Evolutionary conservation across 805 yeast genomes (phyloP), one percentile per base, ranked within the genome.

Genomic region (Cyberlindnera samutprakarnensis): DNA sequence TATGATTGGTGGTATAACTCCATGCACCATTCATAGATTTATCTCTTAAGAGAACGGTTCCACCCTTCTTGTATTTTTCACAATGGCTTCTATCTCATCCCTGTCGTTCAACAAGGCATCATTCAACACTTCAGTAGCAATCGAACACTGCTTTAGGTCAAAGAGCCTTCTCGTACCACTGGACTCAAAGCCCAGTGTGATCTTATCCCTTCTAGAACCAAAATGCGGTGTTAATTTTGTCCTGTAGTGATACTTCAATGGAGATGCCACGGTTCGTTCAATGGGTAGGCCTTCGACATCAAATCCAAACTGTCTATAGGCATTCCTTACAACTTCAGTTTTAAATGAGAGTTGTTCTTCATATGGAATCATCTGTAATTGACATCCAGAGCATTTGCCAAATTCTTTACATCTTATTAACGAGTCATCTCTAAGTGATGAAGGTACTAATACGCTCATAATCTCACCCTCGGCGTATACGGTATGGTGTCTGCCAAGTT

Each of bases 151-250:
- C 49, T 88, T 96, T 40, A 90, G 83, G 54, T 92, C 95, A 42
- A 90, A 57, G 23, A 86, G 58, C 25, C 31, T 33, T 1, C 48
- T 43, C 11, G 18, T 21, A n/a, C n/a, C n/a, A 0, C 75, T 77
- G 6, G 84, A 74, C 6, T 85, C 87, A 54, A 83, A 83, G 1
- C 95, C 95, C 29, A 85, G 60, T 20, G 72, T 66, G 10, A 88
- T 85, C 21, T 59, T 48, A 27, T 49, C 43, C 24, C 45, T 49
- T 72, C 70, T 24, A 83, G 92, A 30, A 78, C 80, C 84, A 59
- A 88, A 92, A 58, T 90, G 98, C 1, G 98, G 98, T 1, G 98
- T 92, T 23, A 90, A 67, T 50, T 90, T 90, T 0, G 97, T 87
- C 49, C 98, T 67, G 58, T 90, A 90, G 25, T 66, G 62, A 51